Evolutionary conservation across 2,329 filamentous ascomycete species (phyloP).

Genomic region (Pseudodiploospora longispora): DNA sequence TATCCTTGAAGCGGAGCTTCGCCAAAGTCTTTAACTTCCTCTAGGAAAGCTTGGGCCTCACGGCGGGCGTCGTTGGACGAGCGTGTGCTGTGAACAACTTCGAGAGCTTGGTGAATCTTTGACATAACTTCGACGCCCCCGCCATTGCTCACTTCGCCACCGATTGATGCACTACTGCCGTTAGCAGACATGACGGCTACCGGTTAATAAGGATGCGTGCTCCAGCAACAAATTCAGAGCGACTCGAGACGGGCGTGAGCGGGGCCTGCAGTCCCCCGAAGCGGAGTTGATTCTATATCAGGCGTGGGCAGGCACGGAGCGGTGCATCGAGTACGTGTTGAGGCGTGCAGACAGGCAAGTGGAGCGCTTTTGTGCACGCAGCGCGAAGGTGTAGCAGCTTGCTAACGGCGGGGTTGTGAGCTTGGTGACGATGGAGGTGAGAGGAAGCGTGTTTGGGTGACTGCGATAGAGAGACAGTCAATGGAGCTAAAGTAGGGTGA

Average conservation of each 20-base stretch:
- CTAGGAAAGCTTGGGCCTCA: conserved; percentile 78
- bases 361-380: too few relatives aligned
- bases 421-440: too few relatives aligned
- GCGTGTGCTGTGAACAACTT: conserved; percentile 75
- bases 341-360: too few relatives aligned
- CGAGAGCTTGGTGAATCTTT: conserved; percentile 74
- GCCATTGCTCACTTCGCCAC: conserved; percentile 26
- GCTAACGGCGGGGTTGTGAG: too few relatives aligned
- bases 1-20: conserved; percentile 83
- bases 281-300: conserved; percentile 4
- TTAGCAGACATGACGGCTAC: conserved; percentile 27
- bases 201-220: too few relatives aligned
- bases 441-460: too few relatives aligned
- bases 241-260: conserved; percentile 6
- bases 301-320: conserved; percentile 1
- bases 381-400: too few relatives aligned
- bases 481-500: too few relatives aligned
- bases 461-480: too few relatives aligned
- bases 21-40: conserved; percentile 69
- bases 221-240: conserved; percentile 1
- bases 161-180: conserved; percentile 24
- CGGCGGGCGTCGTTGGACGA: conserved; percentile 75
- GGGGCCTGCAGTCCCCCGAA: conserved; percentile 5
- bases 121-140: conserved; percentile 42
- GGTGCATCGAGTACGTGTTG: conserved; percentile 4